These are phyloP conservation scores for Eurotiales sp. DNA, from an alignment of 2,329 filamentous ascomycete genomes.

Conservation along the genomic window DNA sequence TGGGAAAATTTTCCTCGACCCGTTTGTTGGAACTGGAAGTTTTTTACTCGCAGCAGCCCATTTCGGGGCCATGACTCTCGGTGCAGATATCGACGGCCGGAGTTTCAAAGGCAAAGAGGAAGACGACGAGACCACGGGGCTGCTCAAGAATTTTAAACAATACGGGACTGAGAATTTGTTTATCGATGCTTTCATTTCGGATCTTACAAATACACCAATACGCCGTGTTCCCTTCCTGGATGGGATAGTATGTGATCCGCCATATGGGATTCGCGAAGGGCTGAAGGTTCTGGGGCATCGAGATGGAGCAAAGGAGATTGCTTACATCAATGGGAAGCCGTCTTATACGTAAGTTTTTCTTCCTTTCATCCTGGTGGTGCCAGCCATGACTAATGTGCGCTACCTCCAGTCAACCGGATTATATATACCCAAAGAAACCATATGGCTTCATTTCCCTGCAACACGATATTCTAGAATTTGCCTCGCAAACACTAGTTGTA, in stretches of 20 bases:
- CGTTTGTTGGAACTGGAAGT: slow-evolving; percentile 91
- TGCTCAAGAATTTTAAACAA: slow-evolving; percentile 75
- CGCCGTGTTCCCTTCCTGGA: slow-evolving; percentile 64
- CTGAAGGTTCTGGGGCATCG: slow-evolving; percentile 78
- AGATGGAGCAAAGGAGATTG: slow-evolving; percentile 53
- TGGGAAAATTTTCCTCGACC: slow-evolving; percentile 86
- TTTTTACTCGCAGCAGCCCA: slow-evolving; percentile 88
- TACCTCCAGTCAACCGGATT: slow-evolving; percentile 54
- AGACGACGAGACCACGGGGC: slow-evolving; percentile 44
- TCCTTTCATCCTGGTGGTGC: background rate
- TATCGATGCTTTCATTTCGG: slow-evolving; percentile 76
- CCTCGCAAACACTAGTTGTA: slow-evolving; percentile 70
- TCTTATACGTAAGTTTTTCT: slow-evolving; percentile 59
- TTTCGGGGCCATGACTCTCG: slow-evolving; percentile 78
- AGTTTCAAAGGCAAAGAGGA: slow-evolving; percentile 66
- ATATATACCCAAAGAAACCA: slow-evolving; percentile 82
- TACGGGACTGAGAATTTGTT: slow-evolving; percentile 66
- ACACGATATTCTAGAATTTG: slow-evolving; percentile 82
- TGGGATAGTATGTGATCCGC: slow-evolving; percentile 91
- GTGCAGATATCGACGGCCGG: slow-evolving; percentile 90
- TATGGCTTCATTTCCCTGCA: slow-evolving; percentile 91
- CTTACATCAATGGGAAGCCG: slow-evolving; percentile 65
- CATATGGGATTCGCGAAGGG: slow-evolving; percentile 91
- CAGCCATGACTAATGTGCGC: background rate
- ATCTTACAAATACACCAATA: slow-evolving; percentile 83